Percentiles rank a stretch among this genome's conserved stretches.
Evolutionary conservation across 2,329 filamentous ascomycete species (phyloP).

Genomic region (Neonectria sp.): DNA sequence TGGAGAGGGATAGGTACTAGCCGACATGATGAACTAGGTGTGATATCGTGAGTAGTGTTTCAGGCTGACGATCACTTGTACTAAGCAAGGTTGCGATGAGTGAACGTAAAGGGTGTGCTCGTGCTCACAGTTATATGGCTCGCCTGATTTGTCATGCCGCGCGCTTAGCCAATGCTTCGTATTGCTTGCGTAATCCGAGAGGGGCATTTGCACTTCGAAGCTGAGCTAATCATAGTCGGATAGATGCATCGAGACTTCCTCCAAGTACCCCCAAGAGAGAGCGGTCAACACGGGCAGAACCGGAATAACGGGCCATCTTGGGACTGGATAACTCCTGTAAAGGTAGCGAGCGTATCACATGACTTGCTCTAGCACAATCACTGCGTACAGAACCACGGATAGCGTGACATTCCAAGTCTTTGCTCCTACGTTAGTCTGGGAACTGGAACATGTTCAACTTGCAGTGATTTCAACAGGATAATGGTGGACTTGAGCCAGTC

Average conservation of each 20-base stretch:
- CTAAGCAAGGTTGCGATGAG: not conserved
- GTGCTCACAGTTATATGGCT: not conserved
- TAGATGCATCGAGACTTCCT: not conserved
- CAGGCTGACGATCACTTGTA: not conserved
- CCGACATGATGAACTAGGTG: conserved; percentile 33
- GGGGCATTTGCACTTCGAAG: not conserved
- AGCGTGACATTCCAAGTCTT: no score
- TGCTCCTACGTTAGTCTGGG: no score
- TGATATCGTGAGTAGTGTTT: not conserved
- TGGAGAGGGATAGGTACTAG: conserved; percentile 60
- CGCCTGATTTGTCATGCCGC: not conserved
- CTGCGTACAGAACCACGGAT: no score
- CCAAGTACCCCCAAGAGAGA: not conserved
- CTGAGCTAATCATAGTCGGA: not conserved
- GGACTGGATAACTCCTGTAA: not conserved
- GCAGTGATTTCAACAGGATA: no score
- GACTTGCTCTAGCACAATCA: no score
- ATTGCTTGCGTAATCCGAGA: not conserved
- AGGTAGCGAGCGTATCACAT: not conserved
- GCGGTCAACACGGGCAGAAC: not conserved
- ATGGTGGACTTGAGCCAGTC: no score
- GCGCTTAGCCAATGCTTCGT: not conserved
- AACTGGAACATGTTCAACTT: no score
- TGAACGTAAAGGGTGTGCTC: not conserved
- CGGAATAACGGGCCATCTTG: not conserved